Base-by-base conservation (phyloP, 768 basidiomycete species). In the Auricularia heimuer region DNA sequence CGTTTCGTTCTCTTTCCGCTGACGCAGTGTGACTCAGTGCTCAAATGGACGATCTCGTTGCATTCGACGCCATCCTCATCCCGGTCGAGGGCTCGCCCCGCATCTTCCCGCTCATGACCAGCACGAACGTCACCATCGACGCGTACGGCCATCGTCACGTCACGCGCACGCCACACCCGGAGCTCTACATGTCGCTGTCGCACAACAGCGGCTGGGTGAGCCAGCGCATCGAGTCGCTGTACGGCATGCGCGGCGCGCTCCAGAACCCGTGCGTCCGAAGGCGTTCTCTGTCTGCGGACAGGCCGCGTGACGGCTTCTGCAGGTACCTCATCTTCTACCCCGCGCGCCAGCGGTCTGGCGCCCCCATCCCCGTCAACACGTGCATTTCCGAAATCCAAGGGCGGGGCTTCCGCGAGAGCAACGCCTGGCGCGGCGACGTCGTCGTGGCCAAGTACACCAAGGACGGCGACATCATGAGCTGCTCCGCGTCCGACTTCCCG, bases 401-500 rank as follows among this genome's bases (percentile, higher is more conserved):
- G 24, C 72, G 73, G 39, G 72, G 75, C 21, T 90, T 81, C 75
- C 79, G 76, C 69, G 88, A 90, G 71, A 80, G 82, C 63, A 69
- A 70, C 64, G 88, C 89, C 51, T 92, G 90, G 90, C 82, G 88
- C 61, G 90, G 90, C 29, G 90, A 91, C 74, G 81, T 92, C 63
- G 78, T 92, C 68, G 77, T 90, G 54, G 89, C 86, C 47, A 92
- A 92, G 74, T 92, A 82, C 67, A 72, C 71, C 51, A 80, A 82
- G 6, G 82, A 79, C 72, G 74, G 77, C 1, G 75, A 74, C 42
- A 83, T 92, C 83, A 83, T 85, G 24, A 80, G 90, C 71, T 85
- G 83, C 29, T 85, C 87, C n/a, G 91, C 90, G 82, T 86, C 90
- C 44, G 90, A 92, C 71, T 92, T 90, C 68, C 87, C 90, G 2